These are phyloP conservation scores for Berkeleyomyces rouxiae DNA, from an alignment of 2,329 filamentous ascomycete species.

Conservation along the genomic window DNA sequence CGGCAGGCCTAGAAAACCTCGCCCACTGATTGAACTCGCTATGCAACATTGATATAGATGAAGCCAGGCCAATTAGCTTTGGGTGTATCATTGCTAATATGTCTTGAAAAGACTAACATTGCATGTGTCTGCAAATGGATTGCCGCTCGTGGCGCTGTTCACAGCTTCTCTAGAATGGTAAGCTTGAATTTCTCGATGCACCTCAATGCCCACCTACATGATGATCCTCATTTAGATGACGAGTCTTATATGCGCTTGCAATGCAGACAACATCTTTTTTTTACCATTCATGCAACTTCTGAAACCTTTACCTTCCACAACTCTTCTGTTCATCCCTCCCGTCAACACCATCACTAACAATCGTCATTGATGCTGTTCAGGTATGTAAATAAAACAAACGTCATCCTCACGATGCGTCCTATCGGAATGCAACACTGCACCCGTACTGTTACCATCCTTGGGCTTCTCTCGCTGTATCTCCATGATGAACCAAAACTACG, in stretches of 20 bases:
- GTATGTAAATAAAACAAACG: neutral
- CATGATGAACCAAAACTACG: conserved; percentile 35
- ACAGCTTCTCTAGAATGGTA: conserved; percentile 7
- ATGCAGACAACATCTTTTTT: conserved; percentile 51
- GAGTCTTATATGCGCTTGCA: conserved; percentile 60
- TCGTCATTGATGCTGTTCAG: neutral
- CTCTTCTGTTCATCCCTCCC: conserved; percentile 8
- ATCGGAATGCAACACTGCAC: neutral
- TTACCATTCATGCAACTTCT: conserved; percentile 57
- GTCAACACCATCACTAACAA: neutral
- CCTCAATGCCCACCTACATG: conserved; percentile 16
- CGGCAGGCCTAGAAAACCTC: conserved; percentile 99
- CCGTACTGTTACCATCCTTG: neutral
- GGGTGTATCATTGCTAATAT: neutral
- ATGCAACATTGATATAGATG: neutral
- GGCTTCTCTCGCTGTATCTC: neutral
- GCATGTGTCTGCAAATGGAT: neutral
- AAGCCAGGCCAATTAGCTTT: neutral
- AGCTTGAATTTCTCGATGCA: neutral
- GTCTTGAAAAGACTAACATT: neutral
- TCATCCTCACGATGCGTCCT: neutral
- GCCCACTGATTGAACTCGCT: conserved; percentile 58
- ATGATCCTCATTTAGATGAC: conserved; percentile 46
- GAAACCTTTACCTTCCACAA: conserved; percentile 19
- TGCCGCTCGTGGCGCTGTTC: no score